A percentile compares a stretch with the other conserved stretches of the same genome.
Conservation (phyloP, 2,329 filamentous ascomycete genomes). For the Penicillium aurantiogriseum region DNA sequence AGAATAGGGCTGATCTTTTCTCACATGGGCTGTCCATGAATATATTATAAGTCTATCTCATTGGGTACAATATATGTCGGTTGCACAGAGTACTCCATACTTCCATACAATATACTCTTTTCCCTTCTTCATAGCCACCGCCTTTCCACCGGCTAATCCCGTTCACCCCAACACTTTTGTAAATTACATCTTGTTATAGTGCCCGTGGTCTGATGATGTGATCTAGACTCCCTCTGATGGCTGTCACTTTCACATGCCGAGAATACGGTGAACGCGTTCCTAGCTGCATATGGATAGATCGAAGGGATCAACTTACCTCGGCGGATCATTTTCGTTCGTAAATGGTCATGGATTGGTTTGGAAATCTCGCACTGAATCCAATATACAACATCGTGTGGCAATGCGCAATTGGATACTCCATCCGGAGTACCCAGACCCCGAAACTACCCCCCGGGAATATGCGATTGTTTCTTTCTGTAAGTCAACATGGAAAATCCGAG, state of each 20-base stretch:
- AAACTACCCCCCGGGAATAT: background rate
- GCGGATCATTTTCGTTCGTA: conserved; percentile 23
- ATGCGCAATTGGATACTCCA: background rate
- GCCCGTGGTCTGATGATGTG: background rate
- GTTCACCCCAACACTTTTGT: conserved; percentile 3
- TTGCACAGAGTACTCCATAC: background rate
- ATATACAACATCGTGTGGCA: conserved; percentile 8
- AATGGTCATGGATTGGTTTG: background rate
- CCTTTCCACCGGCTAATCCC: background rate
- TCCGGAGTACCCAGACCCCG: background rate
- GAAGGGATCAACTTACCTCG: conserved; percentile 20
- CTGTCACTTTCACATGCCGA: conserved; percentile 14
- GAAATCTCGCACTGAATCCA: background rate
- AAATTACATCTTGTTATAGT: background rate
- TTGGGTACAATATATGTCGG: background rate
- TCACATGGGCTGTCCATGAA: no score
- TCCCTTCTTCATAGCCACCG: background rate
- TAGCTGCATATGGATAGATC: conserved; percentile 6
- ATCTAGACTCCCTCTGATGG: background rate
- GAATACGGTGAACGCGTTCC: conserved; percentile 4
- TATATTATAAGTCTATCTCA: background rate
- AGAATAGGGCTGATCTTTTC: background rate
- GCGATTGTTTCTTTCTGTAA: background rate
- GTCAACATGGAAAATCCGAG: background rate
- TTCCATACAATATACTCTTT: background rate